Base-by-base conservation (phyloP, 345 rosid species). In the Aquilaria yunnanensis region DNA sequence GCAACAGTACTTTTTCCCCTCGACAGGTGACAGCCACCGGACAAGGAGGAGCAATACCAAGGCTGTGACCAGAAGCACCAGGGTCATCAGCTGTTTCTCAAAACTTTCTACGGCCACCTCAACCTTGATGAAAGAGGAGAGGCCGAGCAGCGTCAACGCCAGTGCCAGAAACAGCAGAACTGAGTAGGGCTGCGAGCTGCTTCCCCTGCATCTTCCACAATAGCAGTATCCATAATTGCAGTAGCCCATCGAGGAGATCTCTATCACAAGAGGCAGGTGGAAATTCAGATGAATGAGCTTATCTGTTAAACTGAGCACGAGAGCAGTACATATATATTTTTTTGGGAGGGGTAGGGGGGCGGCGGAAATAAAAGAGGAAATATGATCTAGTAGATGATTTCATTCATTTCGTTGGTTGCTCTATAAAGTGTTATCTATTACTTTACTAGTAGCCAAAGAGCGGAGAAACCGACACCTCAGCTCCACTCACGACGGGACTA, bases 141-240 rank as follows among this genome's bases (percentile, higher is more conserved):
- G 64, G 34, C 60, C 70, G 33, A 83, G 72, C 50, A 80, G 72
- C 37, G 70, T 56, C 10, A 68, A 61, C 6, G 80, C 79, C 66
- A 83, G 69, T 45, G 71, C 75, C 67, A 83, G 63, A 67, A 83
- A 62, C 10, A 80, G 70, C 67, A 80, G 66, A 14, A 80, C 85
- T 12, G 79, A 80, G 65, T 60, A 63, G 16, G 83, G 78, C 0
- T 51, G 32, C 51, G 68, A 67, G 43, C 77, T 10, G 16, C 71
- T 10, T 16, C 64, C 62, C 49, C 61, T 41, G 64, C 85, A 79
- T 34, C 71, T 59, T 34, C 80, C 73, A 55, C 83, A 79, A 55
- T 67, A 75, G 78, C 83, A 79, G 57, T 78, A 13, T 16, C 68
- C 68, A 10, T 60, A 34, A 48, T 59, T 3, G 70, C 64, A 61